Evolutionary conservation across 768 basidiomycete genomes (phyloP).

Genomic region (Holtermanniella nyarrowii): DNA sequence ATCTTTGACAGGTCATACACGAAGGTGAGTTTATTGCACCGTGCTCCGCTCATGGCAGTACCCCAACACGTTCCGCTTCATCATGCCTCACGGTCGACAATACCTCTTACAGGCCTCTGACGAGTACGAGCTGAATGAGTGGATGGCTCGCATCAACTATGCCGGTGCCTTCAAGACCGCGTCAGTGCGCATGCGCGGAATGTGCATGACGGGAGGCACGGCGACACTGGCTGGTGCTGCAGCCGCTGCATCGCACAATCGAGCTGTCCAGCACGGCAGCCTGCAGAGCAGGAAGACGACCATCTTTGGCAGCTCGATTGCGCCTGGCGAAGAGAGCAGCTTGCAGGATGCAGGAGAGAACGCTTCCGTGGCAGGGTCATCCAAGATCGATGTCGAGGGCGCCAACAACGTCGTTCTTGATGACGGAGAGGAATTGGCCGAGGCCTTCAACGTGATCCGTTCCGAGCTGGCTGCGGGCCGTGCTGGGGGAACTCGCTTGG

Average conservation of each 20-base stretch:
- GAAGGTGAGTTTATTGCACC: constrained; percentile 49
- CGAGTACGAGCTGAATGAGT: constrained; percentile 68
- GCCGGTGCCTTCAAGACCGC: constrained; percentile 82
- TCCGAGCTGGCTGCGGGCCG: constrained; percentile 59
- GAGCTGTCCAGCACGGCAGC: constrained; percentile 27
- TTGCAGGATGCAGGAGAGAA: not conserved
- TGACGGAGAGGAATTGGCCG: constrained; percentile 43
- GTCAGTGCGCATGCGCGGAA: constrained; percentile 67
- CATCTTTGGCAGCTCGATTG: constrained; percentile 5
- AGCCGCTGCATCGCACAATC: constrained; percentile 72
- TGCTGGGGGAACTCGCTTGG: constrained; percentile 30
- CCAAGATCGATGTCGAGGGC: constrained; percentile 17
- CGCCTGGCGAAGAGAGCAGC: not conserved
- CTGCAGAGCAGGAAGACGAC: constrained; percentile 1
- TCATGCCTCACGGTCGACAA: constrained; percentile 66
- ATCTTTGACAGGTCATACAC: constrained; percentile 66
- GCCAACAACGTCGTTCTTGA: constrained; percentile 11
- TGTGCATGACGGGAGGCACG: constrained; percentile 58
- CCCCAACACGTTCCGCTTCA: constrained; percentile 63
- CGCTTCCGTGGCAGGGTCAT: not conserved
- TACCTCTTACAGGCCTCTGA: constrained; percentile 64
- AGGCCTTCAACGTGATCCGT: constrained; percentile 78
- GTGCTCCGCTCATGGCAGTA: constrained; percentile 44
- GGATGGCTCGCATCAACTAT: constrained; percentile 89
- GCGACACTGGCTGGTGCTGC: constrained; percentile 72